A percentile compares a stretch with the other conserved stretches of the same genome.
These are phyloP conservation scores for Aristolochia californica DNA, from an alignment of 164 flowering plant genomes.

Conservation along the genomic window DNA sequence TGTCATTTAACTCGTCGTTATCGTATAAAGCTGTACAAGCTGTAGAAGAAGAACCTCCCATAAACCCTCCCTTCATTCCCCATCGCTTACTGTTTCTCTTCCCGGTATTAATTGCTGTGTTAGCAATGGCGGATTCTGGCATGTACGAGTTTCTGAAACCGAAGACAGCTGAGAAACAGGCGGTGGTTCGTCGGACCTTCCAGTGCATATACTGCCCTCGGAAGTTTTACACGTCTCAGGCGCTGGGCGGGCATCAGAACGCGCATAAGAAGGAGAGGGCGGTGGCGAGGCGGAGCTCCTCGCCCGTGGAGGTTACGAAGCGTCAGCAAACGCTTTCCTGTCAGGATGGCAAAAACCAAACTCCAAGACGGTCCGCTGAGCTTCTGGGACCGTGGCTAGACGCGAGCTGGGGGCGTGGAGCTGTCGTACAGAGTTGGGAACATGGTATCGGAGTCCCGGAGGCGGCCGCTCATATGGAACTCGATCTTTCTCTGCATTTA, in stretches of 20 bases:
- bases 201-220: constrained; percentile 48
- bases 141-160: constrained; percentile 27
- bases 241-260: constrained; percentile 74
- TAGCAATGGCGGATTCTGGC: constrained; percentile 32
- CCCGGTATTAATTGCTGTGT: too few species aligned
- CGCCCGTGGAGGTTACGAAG: too few species aligned
- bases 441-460: constrained; percentile 2
- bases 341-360: too few species aligned
- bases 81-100: too few species aligned
- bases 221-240: constrained; percentile 55
- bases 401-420: too few species aligned
- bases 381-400: too few species aligned
- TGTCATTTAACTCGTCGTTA: too few species aligned
- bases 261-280: constrained; percentile 69
- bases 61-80: too few species aligned
- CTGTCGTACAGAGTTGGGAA: neutral
- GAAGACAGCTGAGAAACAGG: neutral
- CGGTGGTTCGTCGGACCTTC: constrained; percentile 20
- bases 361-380: too few species aligned
- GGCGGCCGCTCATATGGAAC: constrained; percentile 10
- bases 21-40: too few species aligned
- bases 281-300: constrained; percentile 30
- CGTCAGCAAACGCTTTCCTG: too few species aligned
- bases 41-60: too few species aligned
- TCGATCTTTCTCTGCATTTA: constrained; percentile 37